Percentiles rank a stretch among this genome's conserved stretches.
Evolutionary conservation across 805 yeast genomes (phyloP).

Genomic region (Lipomyces sp.): DNA sequence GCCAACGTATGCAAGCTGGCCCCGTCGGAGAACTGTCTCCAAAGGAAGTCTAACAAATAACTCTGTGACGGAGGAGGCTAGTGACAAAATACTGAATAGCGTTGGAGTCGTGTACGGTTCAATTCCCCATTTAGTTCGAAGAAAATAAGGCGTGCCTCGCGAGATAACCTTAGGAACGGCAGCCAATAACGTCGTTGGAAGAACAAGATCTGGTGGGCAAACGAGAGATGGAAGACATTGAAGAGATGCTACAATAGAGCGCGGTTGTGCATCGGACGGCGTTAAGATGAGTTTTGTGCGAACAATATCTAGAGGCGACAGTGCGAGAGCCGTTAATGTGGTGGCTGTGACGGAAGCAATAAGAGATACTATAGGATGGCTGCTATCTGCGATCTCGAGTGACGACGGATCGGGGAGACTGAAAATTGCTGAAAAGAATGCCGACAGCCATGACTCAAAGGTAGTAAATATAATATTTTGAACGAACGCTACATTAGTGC

Average conservation of each 20-base stretch:
- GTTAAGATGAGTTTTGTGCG: slow-evolving; percentile 78
- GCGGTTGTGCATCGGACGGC: slow-evolving; percentile 54
- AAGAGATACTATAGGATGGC: slow-evolving; percentile 73
- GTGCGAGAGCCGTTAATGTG: slow-evolving; percentile 68
- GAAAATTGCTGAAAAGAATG: slow-evolving; percentile 77
- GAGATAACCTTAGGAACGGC: slow-evolving; percentile 64
- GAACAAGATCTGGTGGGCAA: slow-evolving; percentile 63
- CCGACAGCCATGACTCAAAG: slow-evolving; percentile 89
- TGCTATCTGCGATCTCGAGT: slow-evolving; percentile 78
- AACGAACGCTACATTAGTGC: slow-evolving; percentile 74
- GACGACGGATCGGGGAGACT: slow-evolving; percentile 89
- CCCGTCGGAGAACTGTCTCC: slow-evolving; percentile 82
- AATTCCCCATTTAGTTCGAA: slow-evolving; percentile 64
- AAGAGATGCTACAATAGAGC: slow-evolving; percentile 77
- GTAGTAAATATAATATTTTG: slow-evolving; percentile 75
- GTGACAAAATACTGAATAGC: slow-evolving; percentile 60
- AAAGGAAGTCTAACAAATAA: slow-evolving; percentile 80
- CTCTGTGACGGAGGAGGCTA: slow-evolving; percentile 68
- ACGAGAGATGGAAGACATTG: slow-evolving; percentile 55
- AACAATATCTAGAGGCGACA: slow-evolving; percentile 82
- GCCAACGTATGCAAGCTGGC: slow-evolving; percentile 72
- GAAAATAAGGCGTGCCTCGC: slow-evolving; percentile 66
- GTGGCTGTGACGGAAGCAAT: slow-evolving; percentile 71
- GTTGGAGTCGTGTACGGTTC: slow-evolving; percentile 69
- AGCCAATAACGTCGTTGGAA: slow-evolving; percentile 72